Evolutionary conservation across 371 early-diverging fungal genomes (phyloP), one percentile per base, ranked within the genome.

Genomic region (Mortierella sp.): DNA sequence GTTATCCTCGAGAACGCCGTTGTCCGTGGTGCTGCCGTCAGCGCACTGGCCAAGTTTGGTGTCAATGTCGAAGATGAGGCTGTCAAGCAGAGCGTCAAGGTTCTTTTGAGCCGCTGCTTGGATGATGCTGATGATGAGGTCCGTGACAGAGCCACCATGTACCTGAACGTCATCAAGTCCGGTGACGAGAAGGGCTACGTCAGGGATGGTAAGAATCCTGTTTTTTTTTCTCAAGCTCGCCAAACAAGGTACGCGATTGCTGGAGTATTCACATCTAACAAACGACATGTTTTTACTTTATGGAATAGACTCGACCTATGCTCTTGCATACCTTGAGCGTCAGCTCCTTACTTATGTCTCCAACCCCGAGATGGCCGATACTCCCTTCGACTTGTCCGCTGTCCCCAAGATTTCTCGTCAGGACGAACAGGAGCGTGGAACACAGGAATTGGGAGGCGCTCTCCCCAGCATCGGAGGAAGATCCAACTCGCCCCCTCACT

Each of bases 101-200:
- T 98, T 26, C 91, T 99, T 60, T 91, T 99, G 77, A 95, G 81
- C 63, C 95, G 99, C 79, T 99, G 99, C 90, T 90, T 97, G 84
- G 98, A 99, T 78, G 99, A 99, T 88, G 94, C 93, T 44, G 99
- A 99, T 88, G 99, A 99, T 88, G 99, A 99, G 88, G 99, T 99
- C 34, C 96, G 99, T 77, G 99, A 99, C 86, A 95, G 99, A 74
- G 98, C 99, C 38, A 95, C 97, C 3, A 91, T 98, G 92, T 97
- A 94, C 80, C 89, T 99, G 78, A 91, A 93, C 24, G 92, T 98
- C 47, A 92, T 97, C 82, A 92, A 94, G 50, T 73, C 78, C n/a
- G 80, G 80, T 16, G 91, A 93, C 78, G 93, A 93, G 24, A 90
- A 93, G 77, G 88, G 90, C 70, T 95, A 94, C 65, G 89, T 95